Conservation (phyloP, 2,329 filamentous ascomycete genomes). For the Colletotrichum sp. region DNA sequence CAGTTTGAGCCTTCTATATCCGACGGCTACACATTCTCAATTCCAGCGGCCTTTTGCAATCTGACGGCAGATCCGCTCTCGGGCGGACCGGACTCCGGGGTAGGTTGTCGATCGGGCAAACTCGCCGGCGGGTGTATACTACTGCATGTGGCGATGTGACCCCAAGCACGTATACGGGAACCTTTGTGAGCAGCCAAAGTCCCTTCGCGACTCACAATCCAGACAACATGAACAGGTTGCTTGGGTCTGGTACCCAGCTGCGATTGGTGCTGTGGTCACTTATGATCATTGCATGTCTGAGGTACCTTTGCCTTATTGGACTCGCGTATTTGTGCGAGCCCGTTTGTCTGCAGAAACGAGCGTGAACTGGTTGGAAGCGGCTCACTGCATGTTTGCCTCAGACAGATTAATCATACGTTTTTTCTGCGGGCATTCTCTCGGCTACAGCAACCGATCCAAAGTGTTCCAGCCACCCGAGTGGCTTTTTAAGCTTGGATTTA, state of each 20-base stretch:
- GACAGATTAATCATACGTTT: background rate
- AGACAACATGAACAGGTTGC: background rate
- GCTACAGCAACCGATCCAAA: background rate
- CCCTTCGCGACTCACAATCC: background rate
- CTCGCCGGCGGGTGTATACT: background rate
- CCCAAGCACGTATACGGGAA: background rate
- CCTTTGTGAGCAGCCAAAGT: background rate
- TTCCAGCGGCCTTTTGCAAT: background rate
- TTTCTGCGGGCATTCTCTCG: background rate
- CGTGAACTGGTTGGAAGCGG: background rate
- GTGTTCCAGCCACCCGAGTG: background rate
- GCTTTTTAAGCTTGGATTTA: slow-evolving; percentile 1
- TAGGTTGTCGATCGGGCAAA: background rate
- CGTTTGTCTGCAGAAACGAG: background rate
- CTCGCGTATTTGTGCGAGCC: background rate
- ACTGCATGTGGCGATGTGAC: slow-evolving; percentile 6
- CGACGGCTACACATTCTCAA: background rate
- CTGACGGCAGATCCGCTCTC: background rate
- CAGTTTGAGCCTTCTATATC: background rate
- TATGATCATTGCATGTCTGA: background rate
- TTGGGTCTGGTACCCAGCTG: background rate
- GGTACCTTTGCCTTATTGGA: background rate
- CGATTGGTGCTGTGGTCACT: background rate
- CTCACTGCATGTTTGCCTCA: background rate
- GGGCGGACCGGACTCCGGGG: background rate